Conservation (phyloP, 2,329 filamentous ascomycete species). For the Fusarium agapanthi region DNA sequence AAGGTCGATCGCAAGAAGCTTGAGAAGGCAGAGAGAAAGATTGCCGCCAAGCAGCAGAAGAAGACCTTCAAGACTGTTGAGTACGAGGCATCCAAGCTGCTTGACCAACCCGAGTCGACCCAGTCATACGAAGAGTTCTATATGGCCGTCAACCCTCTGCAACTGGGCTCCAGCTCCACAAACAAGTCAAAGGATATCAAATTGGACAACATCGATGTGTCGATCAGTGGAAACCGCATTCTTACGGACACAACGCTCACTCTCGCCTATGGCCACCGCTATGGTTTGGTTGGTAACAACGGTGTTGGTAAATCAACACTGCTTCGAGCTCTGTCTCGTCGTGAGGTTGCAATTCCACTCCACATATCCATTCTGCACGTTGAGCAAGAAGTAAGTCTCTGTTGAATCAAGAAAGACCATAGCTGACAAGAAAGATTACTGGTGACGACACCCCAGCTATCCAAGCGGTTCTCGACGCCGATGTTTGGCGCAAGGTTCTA, state of each 20-base stretch:
- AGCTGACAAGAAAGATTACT: conserved; percentile 68
- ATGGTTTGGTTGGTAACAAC: conserved; percentile 98
- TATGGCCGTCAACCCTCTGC: conserved; percentile 98
- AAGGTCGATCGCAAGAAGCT: conserved; percentile 99
- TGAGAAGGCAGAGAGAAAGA: conserved; percentile 97
- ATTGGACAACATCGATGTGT: conserved; percentile 93
- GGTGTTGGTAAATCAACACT: conserved; percentile 99
- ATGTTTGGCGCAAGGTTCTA: conserved; percentile 97
- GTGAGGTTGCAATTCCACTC: conserved; percentile 93
- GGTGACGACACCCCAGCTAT: conserved; percentile 95
- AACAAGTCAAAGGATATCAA: conserved; percentile 99
- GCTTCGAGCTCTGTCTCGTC: conserved; percentile 85
- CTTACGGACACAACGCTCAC: conserved; percentile 90
- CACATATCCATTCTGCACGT: conserved; percentile 99
- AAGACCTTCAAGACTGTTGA: conserved; percentile 98
- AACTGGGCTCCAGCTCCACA: conserved; percentile 75
- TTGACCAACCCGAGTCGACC: conserved; percentile 82
- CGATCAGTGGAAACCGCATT: conserved; percentile 88
- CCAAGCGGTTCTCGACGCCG: conserved; percentile 94
- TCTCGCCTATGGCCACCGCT: conserved; percentile 89
- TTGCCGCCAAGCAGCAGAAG: conserved; percentile 97
- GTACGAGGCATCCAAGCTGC: conserved; percentile 91
- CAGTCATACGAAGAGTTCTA: conserved; percentile 99
- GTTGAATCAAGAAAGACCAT: not conserved
- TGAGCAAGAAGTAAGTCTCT: conserved; percentile 83